phyloP scores from a whole-genome alignment of 352 stramenopile genomes.

The Saprolegnia parasitica region DNA sequence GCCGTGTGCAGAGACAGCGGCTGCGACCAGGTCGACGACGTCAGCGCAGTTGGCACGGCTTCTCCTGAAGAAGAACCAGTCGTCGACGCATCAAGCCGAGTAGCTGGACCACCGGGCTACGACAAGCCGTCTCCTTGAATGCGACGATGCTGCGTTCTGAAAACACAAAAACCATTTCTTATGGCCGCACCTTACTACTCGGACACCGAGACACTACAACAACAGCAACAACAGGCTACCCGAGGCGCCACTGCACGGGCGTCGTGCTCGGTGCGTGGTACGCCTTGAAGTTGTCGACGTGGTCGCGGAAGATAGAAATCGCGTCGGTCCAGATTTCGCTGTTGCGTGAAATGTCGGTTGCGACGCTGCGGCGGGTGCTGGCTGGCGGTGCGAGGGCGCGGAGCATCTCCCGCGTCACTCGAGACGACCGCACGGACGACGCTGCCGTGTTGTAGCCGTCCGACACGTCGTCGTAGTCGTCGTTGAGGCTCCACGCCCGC shows the following conservation, averaged over 20 bases:
- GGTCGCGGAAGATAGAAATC: slow-evolving; percentile 21
- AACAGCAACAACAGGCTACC: neutral
- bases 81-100: too few relatives aligned
- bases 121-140: too few relatives aligned
- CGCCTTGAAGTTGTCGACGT: slow-evolving; percentile 16
- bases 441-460: neutral
- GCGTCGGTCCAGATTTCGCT: slow-evolving; percentile 22
- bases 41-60: too few relatives aligned
- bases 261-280: slow-evolving; percentile 11
- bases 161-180: too few relatives aligned
- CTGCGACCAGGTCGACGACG: too few relatives aligned
- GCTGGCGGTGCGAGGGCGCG: neutral
- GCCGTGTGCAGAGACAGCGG: too few relatives aligned
- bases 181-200: too few relatives aligned
- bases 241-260: neutral
- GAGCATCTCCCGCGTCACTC: neutral
- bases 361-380: neutral
- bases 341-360: neutral
- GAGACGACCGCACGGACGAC: neutral
- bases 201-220: too few relatives aligned
- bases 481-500: neutral
- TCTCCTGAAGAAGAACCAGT: too few relatives aligned
- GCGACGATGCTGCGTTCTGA: too few relatives aligned
- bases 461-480: neutral
- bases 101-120: too few relatives aligned